Evolutionary conservation across 495 filamentous ascomycete species (phyloP).

Genomic region (Tuber umbilicatum): DNA sequence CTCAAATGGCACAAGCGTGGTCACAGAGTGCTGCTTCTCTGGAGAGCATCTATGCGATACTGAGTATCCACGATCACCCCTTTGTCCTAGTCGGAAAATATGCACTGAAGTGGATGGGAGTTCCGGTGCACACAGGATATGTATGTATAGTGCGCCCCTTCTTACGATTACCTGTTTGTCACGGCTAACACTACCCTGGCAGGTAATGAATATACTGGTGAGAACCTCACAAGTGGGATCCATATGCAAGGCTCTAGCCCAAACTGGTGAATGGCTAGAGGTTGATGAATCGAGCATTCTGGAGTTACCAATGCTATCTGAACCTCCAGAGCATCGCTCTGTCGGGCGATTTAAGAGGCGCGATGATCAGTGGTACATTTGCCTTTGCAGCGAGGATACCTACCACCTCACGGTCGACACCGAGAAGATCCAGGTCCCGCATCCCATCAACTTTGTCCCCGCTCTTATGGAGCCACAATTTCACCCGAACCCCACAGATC

Average conservation of each 20-base stretch:
- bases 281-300: background rate
- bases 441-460: background rate
- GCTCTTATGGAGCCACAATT: background rate
- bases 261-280: background rate
- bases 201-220: background rate
- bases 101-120: background rate
- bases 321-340: background rate
- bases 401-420: background rate
- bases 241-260: background rate
- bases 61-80: background rate
- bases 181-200: background rate
- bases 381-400: background rate
- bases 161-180: background rate
- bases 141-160: background rate
- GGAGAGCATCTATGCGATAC: background rate
- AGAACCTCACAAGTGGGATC: background rate
- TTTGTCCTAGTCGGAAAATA: background rate
- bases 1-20: background rate
- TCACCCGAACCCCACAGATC: background rate
- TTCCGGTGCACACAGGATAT: background rate
- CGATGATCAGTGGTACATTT: background rate
- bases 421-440: background rate
- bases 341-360: background rate
- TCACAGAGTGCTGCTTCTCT: background rate
- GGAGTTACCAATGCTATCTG: background rate